phyloP scores from a whole-genome alignment of 139 green algal species.

The Chlorella sorokiniana region DNA sequence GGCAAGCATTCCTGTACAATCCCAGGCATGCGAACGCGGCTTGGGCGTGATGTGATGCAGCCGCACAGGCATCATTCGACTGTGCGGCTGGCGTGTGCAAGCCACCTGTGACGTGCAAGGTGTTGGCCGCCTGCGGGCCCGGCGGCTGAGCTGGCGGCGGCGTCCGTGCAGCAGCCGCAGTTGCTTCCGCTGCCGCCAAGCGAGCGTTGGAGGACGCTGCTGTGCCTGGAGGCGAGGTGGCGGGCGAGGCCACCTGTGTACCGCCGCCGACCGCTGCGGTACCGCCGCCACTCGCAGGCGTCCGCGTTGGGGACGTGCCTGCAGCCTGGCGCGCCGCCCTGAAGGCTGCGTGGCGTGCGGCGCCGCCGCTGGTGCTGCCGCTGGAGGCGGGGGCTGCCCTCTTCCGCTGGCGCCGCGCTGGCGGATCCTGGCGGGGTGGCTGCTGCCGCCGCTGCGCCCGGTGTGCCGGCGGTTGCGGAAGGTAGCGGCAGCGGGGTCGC shows the following conservation, averaged over 20 bases:
- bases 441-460: not conserved
- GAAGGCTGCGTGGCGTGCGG: not conserved
- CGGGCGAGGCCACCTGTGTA: no score
- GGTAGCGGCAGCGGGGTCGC: constrained; percentile 12
- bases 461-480: not conserved
- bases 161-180: not conserved
- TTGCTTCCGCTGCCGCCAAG: not conserved
- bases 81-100: no score
- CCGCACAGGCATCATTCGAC: no score
- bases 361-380: not conserved
- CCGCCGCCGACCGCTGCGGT: not conserved
- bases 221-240: not conserved
- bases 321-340: constrained; percentile 1
- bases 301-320: constrained; percentile 5
- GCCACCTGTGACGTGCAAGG: no score
- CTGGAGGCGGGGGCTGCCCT: not conserved
- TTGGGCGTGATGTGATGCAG: no score
- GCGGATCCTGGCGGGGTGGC: not conserved
- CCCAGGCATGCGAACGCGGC: no score
- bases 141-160: not conserved
- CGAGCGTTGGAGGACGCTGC: not conserved
- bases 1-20: no score
- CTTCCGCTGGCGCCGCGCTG: not conserved
- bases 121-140: not conserved
- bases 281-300: not conserved